phyloP scores from a whole-genome alignment of 2,329 filamentous ascomycete genomes.

The Fusarium marasasianum region DNA sequence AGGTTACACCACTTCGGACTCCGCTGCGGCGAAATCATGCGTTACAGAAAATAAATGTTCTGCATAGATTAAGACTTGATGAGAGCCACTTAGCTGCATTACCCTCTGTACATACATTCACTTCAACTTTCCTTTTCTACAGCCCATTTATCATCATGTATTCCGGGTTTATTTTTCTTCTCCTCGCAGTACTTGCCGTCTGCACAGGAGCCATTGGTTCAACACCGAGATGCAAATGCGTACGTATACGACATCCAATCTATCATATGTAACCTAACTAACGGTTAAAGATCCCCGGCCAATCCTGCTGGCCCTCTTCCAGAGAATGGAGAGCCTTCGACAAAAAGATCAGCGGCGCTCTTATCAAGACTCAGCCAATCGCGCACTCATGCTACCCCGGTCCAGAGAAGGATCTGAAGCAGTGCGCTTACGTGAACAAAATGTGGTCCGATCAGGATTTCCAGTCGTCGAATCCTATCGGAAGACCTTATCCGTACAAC shows the following conservation, averaged over 20 bases:
- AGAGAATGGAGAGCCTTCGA: conserved; percentile 10
- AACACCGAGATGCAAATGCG: conserved; percentile 16
- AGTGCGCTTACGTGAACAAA: conserved; percentile 23
- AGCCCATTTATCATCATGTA: not conserved
- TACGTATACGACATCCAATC: not conserved
- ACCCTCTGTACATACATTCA: not conserved
- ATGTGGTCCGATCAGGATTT: conserved; percentile 35
- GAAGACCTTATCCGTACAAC: conserved; percentile 32
- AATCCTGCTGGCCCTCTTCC: conserved; percentile 21
- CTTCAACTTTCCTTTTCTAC: not conserved
- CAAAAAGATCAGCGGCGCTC: not conserved
- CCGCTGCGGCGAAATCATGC: not conserved
- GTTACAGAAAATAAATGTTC: not conserved
- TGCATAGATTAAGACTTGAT: not conserved
- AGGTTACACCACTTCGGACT: not conserved
- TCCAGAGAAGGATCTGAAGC: conserved; percentile 4
- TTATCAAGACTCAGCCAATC: conserved; percentile 27
- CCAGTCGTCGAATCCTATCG: conserved; percentile 25
- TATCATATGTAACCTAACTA: not conserved
- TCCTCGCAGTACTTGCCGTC: not conserved
- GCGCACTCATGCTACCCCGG: conserved; percentile 28
- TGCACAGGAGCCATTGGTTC: not conserved
- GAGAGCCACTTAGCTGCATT: not conserved
- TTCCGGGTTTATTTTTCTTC: not conserved
- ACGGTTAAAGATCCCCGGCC: conserved; percentile 12